These are phyloP conservation scores for Neopestalotiopsis clavispora DNA, from an alignment of 2,329 filamentous ascomycete genomes.

Conservation along the genomic window DNA sequence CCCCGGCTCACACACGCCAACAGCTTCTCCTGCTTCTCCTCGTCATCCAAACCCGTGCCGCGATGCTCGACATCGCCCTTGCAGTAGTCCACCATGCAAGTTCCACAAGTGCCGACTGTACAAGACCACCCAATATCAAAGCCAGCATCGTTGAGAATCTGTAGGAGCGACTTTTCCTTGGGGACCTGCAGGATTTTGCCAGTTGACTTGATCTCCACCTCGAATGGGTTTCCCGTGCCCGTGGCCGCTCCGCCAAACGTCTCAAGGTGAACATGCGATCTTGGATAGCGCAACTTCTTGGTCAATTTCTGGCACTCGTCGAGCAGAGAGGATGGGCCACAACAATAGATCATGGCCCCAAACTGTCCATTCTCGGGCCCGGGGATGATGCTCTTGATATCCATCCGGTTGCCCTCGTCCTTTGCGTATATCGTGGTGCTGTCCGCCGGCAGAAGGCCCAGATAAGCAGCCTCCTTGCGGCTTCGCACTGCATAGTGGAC, in stretches of 20 bases:
- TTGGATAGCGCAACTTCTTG: slow-evolving; percentile 29
- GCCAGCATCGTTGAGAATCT: slow-evolving; percentile 37
- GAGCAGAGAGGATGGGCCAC: slow-evolving; percentile 32
- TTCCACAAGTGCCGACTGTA: slow-evolving; percentile 36
- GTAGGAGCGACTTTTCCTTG: slow-evolving; percentile 34
- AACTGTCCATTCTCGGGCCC: slow-evolving; percentile 24
- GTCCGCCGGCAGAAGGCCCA: slow-evolving; percentile 28
- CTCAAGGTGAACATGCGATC: slow-evolving; percentile 32
- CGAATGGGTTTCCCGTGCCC: slow-evolving; percentile 36
- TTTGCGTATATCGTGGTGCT: slow-evolving; percentile 33
- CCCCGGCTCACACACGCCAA: slow-evolving; percentile 37
- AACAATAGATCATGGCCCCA: slow-evolving; percentile 37
- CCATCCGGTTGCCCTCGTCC: slow-evolving; percentile 29
- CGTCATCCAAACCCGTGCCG: slow-evolving; percentile 34
- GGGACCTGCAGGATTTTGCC: slow-evolving; percentile 32
- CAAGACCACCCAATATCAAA: slow-evolving; percentile 38
- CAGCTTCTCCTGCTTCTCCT: slow-evolving; percentile 32
- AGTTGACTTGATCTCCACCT: slow-evolving; percentile 31
- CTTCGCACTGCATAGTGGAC: slow-evolving; percentile 37
- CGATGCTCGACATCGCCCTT: slow-evolving; percentile 33
- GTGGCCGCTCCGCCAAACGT: slow-evolving; percentile 32
- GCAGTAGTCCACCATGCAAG: slow-evolving; percentile 35
- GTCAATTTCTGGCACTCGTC: slow-evolving; percentile 26
- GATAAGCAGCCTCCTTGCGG: slow-evolving; percentile 32
- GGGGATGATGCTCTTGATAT: slow-evolving; percentile 43